A percentile compares a stretch with the other conserved stretches of the same genome.
Evolutionary conservation across 768 basidiomycete species (phyloP).

Genomic region (Leccinum variicolor): DNA sequence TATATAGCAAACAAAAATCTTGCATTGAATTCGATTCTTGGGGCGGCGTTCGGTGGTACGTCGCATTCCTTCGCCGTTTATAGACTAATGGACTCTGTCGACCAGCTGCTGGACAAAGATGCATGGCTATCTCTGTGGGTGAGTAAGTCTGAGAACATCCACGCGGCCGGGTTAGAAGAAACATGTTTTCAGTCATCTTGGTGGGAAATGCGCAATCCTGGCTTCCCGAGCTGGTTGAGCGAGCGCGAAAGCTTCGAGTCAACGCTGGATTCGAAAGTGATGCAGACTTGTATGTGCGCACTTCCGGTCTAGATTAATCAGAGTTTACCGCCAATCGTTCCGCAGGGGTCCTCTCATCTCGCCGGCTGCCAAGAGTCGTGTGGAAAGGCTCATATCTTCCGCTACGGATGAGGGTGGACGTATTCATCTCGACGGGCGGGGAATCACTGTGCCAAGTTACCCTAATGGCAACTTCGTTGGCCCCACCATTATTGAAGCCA

Average conservation of each 20-base stretch:
- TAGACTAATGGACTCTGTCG: conserved; percentile 19
- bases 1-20: conserved; percentile 82
- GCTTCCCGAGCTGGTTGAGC: conserved; percentile 83
- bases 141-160: conserved; percentile 19
- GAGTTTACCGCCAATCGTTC: not conserved
- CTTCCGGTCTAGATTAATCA: not conserved
- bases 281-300: conserved; percentile 64
- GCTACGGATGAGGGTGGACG: conserved; percentile 78
- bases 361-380: conserved; percentile 74
- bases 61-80: conserved; percentile 17
- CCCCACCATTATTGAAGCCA: conserved; percentile 84
- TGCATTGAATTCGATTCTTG: conserved; percentile 86
- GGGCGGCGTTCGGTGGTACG: conserved; percentile 89
- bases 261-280: conserved; percentile 88
- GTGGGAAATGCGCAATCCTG: conserved; percentile 79
- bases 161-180: not conserved
- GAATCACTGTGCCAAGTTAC: conserved; percentile 63
- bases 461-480: conserved; percentile 93
- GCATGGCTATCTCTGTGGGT: conserved; percentile 96
- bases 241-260: conserved; percentile 75
- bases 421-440: conserved; percentile 84
- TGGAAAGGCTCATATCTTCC: conserved; percentile 70
- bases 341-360: conserved; percentile 77
- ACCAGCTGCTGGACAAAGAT: conserved; percentile 90
- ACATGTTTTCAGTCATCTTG: conserved; percentile 51